Conservation (phyloP, 495 filamentous ascomycete species). For the Talaromyces wortmannii region DNA sequence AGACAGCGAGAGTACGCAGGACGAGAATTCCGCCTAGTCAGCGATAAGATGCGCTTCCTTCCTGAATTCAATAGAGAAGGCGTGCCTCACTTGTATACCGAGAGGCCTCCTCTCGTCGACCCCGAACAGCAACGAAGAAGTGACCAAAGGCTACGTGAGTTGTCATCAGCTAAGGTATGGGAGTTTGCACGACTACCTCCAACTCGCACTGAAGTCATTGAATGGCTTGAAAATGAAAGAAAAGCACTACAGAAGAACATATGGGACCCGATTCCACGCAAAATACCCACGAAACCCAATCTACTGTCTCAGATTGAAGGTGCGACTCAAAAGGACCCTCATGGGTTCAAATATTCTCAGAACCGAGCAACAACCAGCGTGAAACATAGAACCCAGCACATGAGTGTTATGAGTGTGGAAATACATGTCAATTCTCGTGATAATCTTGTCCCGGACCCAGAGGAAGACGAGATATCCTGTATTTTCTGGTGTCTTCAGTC, state of each 20-base stretch:
- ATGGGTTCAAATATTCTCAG: conserved; percentile 86
- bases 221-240: conserved; percentile 50
- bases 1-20: conserved; percentile 79
- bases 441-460: conserved; percentile 75
- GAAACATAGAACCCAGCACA: conserved; percentile 82
- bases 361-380: conserved; percentile 68
- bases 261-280: neutral
- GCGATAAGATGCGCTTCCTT: conserved; percentile 67
- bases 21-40: conserved; percentile 73
- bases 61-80: conserved; percentile 70
- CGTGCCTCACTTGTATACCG: conserved; percentile 44
- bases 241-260: neutral
- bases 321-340: conserved; percentile 75
- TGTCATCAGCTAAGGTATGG: conserved; percentile 23
- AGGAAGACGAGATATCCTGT: conserved; percentile 81
- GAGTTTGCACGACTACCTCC: conserved; percentile 55
- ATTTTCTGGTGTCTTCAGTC: conserved; percentile 88
- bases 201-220: conserved; percentile 58
- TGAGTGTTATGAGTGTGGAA: conserved; percentile 95
- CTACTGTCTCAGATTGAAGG: conserved; percentile 81
- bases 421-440: conserved; percentile 90
- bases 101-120: conserved; percentile 21
- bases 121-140: conserved; percentile 35
- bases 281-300: conserved; percentile 13
- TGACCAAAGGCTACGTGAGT: conserved; percentile 40